Base-by-base conservation (phyloP, 2,329 filamentous ascomycete genomes). In the Atkinsonella texensis region DNA sequence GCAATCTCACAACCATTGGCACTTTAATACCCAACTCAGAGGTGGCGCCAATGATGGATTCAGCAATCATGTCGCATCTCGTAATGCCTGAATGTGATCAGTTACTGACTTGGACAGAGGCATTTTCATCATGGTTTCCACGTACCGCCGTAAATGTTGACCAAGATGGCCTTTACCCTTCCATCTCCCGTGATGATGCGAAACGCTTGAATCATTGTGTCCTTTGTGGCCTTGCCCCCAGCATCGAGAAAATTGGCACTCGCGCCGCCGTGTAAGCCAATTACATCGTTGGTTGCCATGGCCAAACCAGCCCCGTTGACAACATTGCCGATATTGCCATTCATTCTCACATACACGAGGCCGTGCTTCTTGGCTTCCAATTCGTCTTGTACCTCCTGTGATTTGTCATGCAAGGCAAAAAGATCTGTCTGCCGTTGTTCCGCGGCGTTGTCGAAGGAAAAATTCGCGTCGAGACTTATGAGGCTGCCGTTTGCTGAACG, bases 241-340 rank as follows among this genome's bases (percentile, higher is more conserved):
- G 87, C 94, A 64, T 95, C 89, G 51, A 95, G 75, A 65, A 95
- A 95, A 60, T 95, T 95, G 11, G 87, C 81, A 23, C 84, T 84
- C 35, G 73, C 68, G 2, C 87, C 87, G 9, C 83, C 83, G 51
- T 80, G 78, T 12, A 80, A 70, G 2, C 77, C 74, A 1, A 95
- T 78, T 0, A 86, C 85, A 64, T 95, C 89, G 54, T 90, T 82
- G 0, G 89, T 95, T 64, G 93, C 93, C 86, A 95, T 93, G 0
- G 89, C 89, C 1, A 95, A 76, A 0, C 89, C 89, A 0, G 90
- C 89, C 43, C 89, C 89, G 62, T 95, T 95, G 56, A 95, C 88
- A 56, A 94, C 73, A 0, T 86, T 95, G 39, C 88, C 89, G 50
- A 95, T 83, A 55, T 81, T 81, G 2, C 75, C 73, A 1, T 65